Percentiles rank a stretch among this genome's conserved stretches.
These are phyloP conservation scores for Nepenthes alata DNA, from an alignment of 179 eudicot species.

Conservation along the genomic window DNA sequence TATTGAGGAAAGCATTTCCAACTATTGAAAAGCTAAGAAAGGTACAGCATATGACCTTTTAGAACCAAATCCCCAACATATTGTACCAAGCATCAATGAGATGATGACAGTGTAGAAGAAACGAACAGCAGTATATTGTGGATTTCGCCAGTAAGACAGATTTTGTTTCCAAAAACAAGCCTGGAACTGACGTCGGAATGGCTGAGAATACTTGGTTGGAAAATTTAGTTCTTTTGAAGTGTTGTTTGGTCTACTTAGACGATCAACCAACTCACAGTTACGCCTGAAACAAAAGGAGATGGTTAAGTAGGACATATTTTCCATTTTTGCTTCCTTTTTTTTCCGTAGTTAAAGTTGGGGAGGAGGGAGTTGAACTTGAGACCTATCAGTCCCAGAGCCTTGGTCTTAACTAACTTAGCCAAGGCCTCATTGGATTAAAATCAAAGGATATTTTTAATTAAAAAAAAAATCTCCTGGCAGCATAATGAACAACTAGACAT, in stretches of 20 bases:
- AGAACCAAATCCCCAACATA: slow-evolving; percentile 43
- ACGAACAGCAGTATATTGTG: slow-evolving; percentile 43
- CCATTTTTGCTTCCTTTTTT: neutral
- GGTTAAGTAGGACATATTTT: slow-evolving; percentile 10
- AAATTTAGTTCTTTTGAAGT: slow-evolving; percentile 29
- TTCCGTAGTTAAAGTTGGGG: too few species aligned
- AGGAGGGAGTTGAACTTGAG: too few species aligned
- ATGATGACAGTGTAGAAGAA: slow-evolving; percentile 41
- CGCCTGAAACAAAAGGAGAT: slow-evolving; percentile 18
- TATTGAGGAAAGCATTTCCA: neutral
- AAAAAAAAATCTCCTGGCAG: neutral
- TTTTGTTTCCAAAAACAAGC: slow-evolving; percentile 42
- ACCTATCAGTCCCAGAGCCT: too few species aligned
- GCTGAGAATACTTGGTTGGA: slow-evolving; percentile 29
- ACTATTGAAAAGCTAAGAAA: neutral
- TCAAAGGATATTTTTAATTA: too few species aligned
- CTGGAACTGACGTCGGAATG: slow-evolving; percentile 23
- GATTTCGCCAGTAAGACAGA: slow-evolving; percentile 42
- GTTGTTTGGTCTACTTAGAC: slow-evolving; percentile 28
- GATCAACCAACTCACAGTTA: slow-evolving; percentile 36
- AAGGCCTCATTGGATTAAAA: too few species aligned
- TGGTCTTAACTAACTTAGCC: too few species aligned
- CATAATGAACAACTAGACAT: slow-evolving; percentile 14
- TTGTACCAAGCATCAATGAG: slow-evolving; percentile 39
- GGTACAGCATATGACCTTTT: slow-evolving; percentile 21